Base-by-base conservation (phyloP, 345 rosid genomes). In the Mangifera indica region DNA sequence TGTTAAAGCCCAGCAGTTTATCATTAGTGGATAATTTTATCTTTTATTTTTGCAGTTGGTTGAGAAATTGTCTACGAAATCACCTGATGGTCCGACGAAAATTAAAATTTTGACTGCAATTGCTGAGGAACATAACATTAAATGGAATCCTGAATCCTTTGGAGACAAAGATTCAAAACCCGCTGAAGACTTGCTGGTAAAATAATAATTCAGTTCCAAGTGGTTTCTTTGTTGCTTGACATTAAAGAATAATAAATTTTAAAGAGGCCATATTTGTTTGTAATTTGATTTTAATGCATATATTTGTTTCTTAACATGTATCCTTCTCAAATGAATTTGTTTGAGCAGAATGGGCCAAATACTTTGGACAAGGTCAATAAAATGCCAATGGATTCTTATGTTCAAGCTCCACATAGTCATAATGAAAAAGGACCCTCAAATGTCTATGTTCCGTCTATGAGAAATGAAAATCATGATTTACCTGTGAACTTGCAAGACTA, bases 71-170 rank as follows among this genome's bases (percentile, higher is more conserved):
- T 89, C 98, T 77, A 87, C 81, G 66, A 85, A 81, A 72, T 86
- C 98, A 73, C 99, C 97, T 68, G 96, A 91, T 86, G 91, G 87
- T 76, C 91, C 86, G 32, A 84, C 89, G 4, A 95, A 91, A 82
- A 40, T 88, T 24, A 91, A 91, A 82, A 69, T 92, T 74, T 77
- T 95, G 77, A 86, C 74, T 57, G 84, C 86, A 75, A 95, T 92
- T 75, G 98, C 97, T 25, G 81, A 79, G 75, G 94, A 95, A 69
- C 91, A 92, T 72, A 84, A 92, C 63, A 67, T 95, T 69, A 82
- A 81, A 37, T 95, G 99, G 98, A 88, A 92, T 63, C 78, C 93
- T 24, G 79, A 73, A 51, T 82, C 89, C 67, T 81, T 88, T 72
- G 93, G 74, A 70, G 89, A 85, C 73, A 74, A 83, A 32, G 88